A percentile compares a stretch with the other conserved stretches of the same genome.
phyloP scores from a whole-genome alignment of 1,139 yeast species.

The Taphrina deformans region DNA sequence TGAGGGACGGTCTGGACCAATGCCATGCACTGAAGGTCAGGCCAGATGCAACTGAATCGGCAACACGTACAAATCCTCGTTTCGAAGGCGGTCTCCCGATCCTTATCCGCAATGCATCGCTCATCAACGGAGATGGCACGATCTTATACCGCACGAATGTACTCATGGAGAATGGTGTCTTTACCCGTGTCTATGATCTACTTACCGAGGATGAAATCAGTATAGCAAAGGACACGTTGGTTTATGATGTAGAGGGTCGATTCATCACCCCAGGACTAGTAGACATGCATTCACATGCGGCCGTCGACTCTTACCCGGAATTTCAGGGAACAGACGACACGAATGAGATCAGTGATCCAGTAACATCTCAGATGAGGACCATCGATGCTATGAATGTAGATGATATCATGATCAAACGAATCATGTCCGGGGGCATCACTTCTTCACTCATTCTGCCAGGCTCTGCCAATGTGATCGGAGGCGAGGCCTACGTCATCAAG shows the following conservation, averaged over 20 bases:
- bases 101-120: slow-evolving; percentile 5
- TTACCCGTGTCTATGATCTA: neutral
- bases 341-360: slow-evolving; percentile 12
- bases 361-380: slow-evolving; percentile 20
- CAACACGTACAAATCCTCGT: neutral
- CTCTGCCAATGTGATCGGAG: slow-evolving; percentile 24
- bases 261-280: slow-evolving; percentile 21
- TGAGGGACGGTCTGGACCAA: neutral
- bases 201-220: neutral
- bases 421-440: slow-evolving; percentile 24
- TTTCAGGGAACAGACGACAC: slow-evolving; percentile 7
- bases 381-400: slow-evolving; percentile 11
- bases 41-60: neutral
- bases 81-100: slow-evolving; percentile 8
- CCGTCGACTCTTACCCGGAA: slow-evolving; percentile 1
- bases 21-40: neutral
- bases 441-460: slow-evolving; percentile 17
- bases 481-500: slow-evolving; percentile 23
- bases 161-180: slow-evolving; percentile 9
- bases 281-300: slow-evolving; percentile 27
- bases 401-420: slow-evolving; percentile 15
- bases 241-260: slow-evolving; percentile 11
- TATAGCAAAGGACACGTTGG: neutral
- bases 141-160: neutral
- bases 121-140: slow-evolving; percentile 22